Evolutionary conservation across 1,284 basidiomycete species (phyloP), one percentile per base, ranked within the genome.

Genomic region (Fomitopsis schrenkii): DNA sequence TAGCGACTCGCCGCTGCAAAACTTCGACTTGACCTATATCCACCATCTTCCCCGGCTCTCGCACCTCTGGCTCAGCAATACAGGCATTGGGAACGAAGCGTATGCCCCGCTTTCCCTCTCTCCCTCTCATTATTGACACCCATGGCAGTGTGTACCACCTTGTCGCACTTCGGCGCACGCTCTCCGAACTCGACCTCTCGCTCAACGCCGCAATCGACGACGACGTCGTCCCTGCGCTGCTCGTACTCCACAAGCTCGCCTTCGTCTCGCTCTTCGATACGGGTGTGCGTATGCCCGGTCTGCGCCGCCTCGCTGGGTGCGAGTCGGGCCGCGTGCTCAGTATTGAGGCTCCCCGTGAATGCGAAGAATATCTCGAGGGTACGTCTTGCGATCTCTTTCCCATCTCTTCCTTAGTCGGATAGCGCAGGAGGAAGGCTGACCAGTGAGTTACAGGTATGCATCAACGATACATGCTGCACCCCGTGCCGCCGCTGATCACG

Each of bases 61-160:
- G 17, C 72, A 71, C 3, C 74, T 89, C n/a, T 71, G 77, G 57
- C 71, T 89, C 12, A 79, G 80, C 64, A 77, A 81, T 61, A 86
- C 84, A 8, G 78, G 79, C 10, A 82, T 89, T 42, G 77, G 81
- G 30, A 84, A 87, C 66, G 83, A 87, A 77, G 84, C 80, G 86
- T 87, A 63, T 57, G 81, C 15, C 15, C 28, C 28, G 5, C 48
- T 8, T 6, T 17, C 26, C 3, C 5, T 33, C 28, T 15, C 28
- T 5, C 12, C 28, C 19, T 5, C 17, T 30, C 7, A 5, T 70
- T 1, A 45, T 12, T 44, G 17, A 57, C 41, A 8, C 30, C 26
- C 46, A 36, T 40, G 44, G 52, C 64, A 86, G 85, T n/a, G 71
- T 86, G n/a, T 87, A 80, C 65, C 78, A 84, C 48, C 78, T 89